These are phyloP conservation scores for Naematelia aurantialba DNA, from an alignment of 768 basidiomycete genomes.

Conservation along the genomic window DNA sequence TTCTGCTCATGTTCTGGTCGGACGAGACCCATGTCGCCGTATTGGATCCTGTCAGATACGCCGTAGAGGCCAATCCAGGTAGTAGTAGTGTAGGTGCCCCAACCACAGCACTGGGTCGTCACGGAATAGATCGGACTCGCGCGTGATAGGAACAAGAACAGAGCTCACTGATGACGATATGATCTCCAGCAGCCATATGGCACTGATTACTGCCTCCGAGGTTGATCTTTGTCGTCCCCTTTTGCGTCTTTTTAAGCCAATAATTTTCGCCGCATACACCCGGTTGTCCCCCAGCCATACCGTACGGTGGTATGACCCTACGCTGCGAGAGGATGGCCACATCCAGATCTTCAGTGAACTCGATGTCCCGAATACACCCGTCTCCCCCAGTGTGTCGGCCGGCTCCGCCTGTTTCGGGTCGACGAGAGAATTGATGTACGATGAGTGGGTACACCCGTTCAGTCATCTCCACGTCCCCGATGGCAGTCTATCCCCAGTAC, in stretches of 20 bases:
- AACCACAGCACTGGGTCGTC: too few species aligned
- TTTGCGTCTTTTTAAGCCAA: conserved; percentile 15
- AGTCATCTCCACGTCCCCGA: conserved; percentile 36
- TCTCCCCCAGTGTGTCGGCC: conserved; percentile 34
- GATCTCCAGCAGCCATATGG: conserved; percentile 17
- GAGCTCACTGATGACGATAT: conserved; percentile 21
- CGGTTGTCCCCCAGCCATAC: conserved; percentile 54
- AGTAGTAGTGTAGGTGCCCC: too few species aligned
- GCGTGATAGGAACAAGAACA: neutral
- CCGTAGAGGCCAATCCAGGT: too few species aligned
- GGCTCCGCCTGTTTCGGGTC: conserved; percentile 29
- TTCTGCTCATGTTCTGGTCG: neutral
- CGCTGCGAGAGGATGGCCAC: conserved; percentile 30
- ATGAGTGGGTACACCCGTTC: conserved; percentile 35
- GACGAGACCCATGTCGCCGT: too few species aligned
- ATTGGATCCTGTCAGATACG: too few species aligned
- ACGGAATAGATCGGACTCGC: too few species aligned
- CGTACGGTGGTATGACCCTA: conserved; percentile 36
- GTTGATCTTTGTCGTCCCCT: conserved; percentile 10
- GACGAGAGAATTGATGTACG: conserved; percentile 31
- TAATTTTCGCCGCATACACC: conserved; percentile 20
- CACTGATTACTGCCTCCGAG: conserved; percentile 20
- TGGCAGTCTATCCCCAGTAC: conserved; percentile 25
- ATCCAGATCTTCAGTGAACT: conserved; percentile 33
- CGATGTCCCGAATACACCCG: conserved; percentile 37